These are phyloP conservation scores for Populus pruinosa DNA, from an alignment of 345 rosid species.

Conservation along the genomic window DNA sequence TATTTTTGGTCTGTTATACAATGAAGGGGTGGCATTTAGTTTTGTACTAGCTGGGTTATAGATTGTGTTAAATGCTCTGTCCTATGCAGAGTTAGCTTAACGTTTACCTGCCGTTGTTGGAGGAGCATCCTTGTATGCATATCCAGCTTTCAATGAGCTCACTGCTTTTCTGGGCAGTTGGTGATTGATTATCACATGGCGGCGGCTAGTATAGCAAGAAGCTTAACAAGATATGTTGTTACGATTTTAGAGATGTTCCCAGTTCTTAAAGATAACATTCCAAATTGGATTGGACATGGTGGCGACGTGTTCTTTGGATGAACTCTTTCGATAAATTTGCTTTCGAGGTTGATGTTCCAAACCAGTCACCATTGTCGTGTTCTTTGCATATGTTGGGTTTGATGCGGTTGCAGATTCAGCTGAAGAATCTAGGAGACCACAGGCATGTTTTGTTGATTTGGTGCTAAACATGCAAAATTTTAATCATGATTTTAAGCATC, in stretches of 20 bases:
- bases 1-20: background rate
- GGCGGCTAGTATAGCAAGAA: slow-evolving; percentile 93
- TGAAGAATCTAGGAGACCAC: slow-evolving; percentile 89
- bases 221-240: slow-evolving; percentile 78
- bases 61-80: slow-evolving; percentile 86
- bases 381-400: slow-evolving; percentile 97
- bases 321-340: slow-evolving; percentile 72
- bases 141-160: slow-evolving; percentile 85
- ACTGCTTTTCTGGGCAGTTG: slow-evolving; percentile 84
- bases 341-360: slow-evolving; percentile 78
- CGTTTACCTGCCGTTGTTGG: slow-evolving; percentile 95
- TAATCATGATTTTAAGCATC: background rate
- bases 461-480: background rate
- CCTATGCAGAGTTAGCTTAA: slow-evolving; percentile 85
- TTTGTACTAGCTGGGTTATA: slow-evolving; percentile 87
- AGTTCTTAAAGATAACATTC: slow-evolving; percentile 51
- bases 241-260: slow-evolving; percentile 73
- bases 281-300: slow-evolving; percentile 84
- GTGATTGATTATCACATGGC: slow-evolving; percentile 97
- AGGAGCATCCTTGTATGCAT: slow-evolving; percentile 84
- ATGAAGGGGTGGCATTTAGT: slow-evolving; percentile 81
- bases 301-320: slow-evolving; percentile 77
- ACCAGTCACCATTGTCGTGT: slow-evolving; percentile 95
- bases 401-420: slow-evolving; percentile 98
- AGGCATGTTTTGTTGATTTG: slow-evolving; percentile 40